A percentile compares a stretch with the other conserved stretches of the same genome.
phyloP scores from a whole-genome alignment of 202 grass and related monocot genomes.

The Panicum hallii region DNA sequence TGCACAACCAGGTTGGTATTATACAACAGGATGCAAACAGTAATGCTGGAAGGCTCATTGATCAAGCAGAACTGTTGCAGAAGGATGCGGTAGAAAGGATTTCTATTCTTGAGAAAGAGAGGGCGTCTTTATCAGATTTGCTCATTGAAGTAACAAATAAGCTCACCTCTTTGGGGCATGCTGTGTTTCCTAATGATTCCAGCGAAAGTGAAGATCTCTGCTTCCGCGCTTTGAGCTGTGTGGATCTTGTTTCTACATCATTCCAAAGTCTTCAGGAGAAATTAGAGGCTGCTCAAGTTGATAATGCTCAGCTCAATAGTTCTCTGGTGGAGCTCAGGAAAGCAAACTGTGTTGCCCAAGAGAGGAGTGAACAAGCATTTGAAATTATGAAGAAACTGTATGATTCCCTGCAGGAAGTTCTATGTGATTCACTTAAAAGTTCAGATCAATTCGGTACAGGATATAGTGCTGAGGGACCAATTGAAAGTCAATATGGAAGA shows the following conservation, averaged over 20 bases:
- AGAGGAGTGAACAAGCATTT: conserved; percentile 61
- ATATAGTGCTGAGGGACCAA: conserved; percentile 51
- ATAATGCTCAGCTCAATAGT: conserved; percentile 60
- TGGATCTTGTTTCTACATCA: conserved; percentile 62
- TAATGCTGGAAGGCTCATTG: conserved; percentile 51
- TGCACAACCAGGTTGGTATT: conserved; percentile 61
- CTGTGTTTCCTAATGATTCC: conserved; percentile 47
- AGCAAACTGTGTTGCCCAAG: conserved; percentile 51
- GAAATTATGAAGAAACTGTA: conserved; percentile 61
- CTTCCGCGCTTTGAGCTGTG: conserved; percentile 49
- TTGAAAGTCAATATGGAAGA: conserved; percentile 59
- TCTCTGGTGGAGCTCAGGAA: conserved; percentile 53
- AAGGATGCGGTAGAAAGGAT: conserved; percentile 61
- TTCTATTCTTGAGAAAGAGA: conserved; percentile 65
- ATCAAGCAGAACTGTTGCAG: conserved; percentile 75
- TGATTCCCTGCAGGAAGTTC: conserved; percentile 59
- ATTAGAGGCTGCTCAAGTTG: conserved; percentile 59
- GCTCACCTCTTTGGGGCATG: conserved; percentile 49
- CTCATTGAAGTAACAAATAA: conserved; percentile 57
- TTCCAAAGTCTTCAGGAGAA: conserved; percentile 61
- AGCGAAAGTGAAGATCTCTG: conserved; percentile 44
- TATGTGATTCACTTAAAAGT: conserved; percentile 51
- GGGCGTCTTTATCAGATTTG: conserved; percentile 46
- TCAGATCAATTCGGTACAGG: conserved; percentile 41
- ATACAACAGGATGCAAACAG: conserved; percentile 64